These are phyloP conservation scores for Prunus padus DNA, from an alignment of 306 rosid species.

Conservation along the genomic window DNA sequence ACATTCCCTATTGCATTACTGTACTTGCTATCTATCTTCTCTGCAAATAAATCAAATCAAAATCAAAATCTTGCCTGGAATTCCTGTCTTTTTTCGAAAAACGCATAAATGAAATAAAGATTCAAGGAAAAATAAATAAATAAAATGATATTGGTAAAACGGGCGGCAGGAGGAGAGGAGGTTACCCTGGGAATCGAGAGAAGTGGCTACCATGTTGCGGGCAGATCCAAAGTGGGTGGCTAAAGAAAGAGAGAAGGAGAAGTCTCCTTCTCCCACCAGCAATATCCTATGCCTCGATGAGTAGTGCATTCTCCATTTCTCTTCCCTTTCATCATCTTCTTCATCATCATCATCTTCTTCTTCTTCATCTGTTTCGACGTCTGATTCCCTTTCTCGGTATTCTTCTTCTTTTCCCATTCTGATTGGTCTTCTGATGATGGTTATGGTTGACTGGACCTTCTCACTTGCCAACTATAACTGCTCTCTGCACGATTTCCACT, in stretches of 20 bases:
- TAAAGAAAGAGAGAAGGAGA: constrained; percentile 63
- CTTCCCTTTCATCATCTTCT: constrained; percentile 29
- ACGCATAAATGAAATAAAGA: too few species aligned
- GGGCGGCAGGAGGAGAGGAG: background rate
- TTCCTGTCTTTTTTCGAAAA: too few species aligned
- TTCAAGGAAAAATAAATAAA: background rate
- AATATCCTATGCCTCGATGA: constrained; percentile 65
- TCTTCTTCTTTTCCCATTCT: constrained; percentile 14
- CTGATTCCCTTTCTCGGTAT: background rate
- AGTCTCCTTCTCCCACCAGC: constrained; percentile 84
- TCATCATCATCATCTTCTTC: constrained; percentile 19
- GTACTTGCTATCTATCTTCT: constrained; percentile 53
- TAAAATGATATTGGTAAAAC: background rate
- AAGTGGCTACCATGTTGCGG: constrained; percentile 68
- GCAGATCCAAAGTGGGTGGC: constrained; percentile 62
- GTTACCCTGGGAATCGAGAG: constrained; percentile 66
- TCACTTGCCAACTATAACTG: background rate
- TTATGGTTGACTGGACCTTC: background rate
- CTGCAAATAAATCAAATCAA: constrained; percentile 18
- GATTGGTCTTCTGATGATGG: background rate
- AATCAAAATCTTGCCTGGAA: background rate
- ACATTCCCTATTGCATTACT: constrained; percentile 53
- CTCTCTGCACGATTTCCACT: background rate
- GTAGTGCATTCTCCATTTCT: constrained; percentile 68
- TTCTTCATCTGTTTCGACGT: constrained; percentile 1